Conservation (phyloP, 2,329 filamentous ascomycete genomes). For the Mollisiaceae sp. region DNA sequence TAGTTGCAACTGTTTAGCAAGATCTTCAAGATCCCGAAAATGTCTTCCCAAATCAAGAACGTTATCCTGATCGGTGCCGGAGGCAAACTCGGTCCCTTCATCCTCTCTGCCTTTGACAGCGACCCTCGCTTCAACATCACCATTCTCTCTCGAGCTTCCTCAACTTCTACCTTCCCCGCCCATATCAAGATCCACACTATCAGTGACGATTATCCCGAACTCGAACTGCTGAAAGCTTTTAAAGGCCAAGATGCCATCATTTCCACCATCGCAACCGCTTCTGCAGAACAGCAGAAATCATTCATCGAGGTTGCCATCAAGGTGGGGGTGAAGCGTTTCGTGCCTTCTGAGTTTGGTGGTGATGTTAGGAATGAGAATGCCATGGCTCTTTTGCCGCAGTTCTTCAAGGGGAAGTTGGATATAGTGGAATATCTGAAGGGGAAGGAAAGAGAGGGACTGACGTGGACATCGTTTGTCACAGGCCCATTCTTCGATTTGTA, state of each 20-base stretch:
- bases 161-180: conserved; percentile 39
- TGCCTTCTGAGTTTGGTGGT: conserved; percentile 59
- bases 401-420: neutral
- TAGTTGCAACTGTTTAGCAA: neutral
- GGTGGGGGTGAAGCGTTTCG: conserved; percentile 63
- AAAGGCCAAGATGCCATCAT: conserved; percentile 30
- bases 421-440: neutral
- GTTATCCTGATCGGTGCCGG: conserved; percentile 3
- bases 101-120: neutral
- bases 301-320: conserved; percentile 61
- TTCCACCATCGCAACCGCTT: conserved; percentile 16
- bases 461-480: conserved; percentile 41
- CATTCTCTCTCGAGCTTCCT: conserved; percentile 32
- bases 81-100: neutral
- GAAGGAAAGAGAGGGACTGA: neutral
- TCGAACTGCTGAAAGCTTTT: conserved; percentile 47
- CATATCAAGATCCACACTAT: conserved; percentile 48
- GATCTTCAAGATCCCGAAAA: neutral
- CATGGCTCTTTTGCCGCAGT: neutral
- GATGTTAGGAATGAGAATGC: conserved; percentile 36
- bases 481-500: conserved; percentile 35
- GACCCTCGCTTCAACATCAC: conserved; percentile 7
- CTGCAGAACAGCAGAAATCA: conserved; percentile 14
- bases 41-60: neutral
- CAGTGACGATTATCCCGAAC: conserved; percentile 8